Evolutionary conservation across 495 filamentous ascomycete species (phyloP).

Genomic region (Penicillium samsonianum): DNA sequence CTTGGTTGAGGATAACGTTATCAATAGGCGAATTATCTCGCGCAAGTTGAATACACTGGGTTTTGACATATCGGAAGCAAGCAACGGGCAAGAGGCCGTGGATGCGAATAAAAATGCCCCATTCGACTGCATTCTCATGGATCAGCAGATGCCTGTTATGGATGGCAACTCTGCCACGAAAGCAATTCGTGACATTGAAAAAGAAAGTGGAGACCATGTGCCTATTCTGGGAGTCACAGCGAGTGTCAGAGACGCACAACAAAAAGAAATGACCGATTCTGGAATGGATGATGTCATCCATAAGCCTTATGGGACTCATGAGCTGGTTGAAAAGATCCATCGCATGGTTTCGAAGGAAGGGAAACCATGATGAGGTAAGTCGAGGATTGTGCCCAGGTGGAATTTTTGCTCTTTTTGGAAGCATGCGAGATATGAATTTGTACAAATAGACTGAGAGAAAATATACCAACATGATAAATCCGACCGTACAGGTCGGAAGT

Average conservation of each 20-base stretch:
- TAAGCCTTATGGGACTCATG: conserved; percentile 75
- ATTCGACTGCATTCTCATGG: conserved; percentile 69
- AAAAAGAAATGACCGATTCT: conserved; percentile 61
- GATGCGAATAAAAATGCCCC: conserved; percentile 38
- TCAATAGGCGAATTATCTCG: conserved; percentile 70
- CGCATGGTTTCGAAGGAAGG: conserved; percentile 9
- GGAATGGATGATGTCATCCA: conserved; percentile 82
- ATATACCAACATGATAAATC: not conserved
- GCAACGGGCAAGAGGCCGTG: conserved; percentile 75
- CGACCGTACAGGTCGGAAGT: not conserved
- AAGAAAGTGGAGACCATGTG: conserved; percentile 51
- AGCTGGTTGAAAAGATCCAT: conserved; percentile 67
- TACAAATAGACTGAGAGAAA: not conserved
- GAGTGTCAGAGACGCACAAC: conserved; percentile 70
- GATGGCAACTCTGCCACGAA: conserved; percentile 71
- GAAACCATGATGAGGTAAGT: not conserved
- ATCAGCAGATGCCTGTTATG: conserved; percentile 85
- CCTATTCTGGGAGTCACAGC: conserved; percentile 81
- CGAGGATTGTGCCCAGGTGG: not conserved
- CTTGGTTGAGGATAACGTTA: conserved; percentile 82
- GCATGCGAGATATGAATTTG: not conserved
- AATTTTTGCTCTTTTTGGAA: not conserved
- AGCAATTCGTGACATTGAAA: conserved; percentile 64
- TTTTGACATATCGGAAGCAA: conserved; percentile 66
- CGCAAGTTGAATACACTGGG: conserved; percentile 64